Percentiles rank a stretch among this genome's conserved stretches.
Conservation (phyloP, 345 rosid species). For the Dipteronia dyeriana region DNA sequence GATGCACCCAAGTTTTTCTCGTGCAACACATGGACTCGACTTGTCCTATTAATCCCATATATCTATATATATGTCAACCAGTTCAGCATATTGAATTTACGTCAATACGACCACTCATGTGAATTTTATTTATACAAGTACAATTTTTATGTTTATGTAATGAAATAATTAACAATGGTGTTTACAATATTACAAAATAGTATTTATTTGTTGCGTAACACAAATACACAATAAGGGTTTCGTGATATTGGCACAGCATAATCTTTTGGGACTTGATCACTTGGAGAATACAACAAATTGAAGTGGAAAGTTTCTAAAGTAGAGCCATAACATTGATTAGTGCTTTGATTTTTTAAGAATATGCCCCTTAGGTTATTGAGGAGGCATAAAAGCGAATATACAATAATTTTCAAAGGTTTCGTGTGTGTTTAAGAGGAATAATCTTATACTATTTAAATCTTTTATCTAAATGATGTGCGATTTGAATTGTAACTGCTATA, state of each 20-base stretch:
- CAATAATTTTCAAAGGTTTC: too few species aligned
- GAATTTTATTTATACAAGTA: constrained; percentile 9
- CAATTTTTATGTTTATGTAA: background rate
- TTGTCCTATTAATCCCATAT: constrained; percentile 9
- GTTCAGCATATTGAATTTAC: constrained; percentile 18
- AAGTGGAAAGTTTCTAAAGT: background rate
- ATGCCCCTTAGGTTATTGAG: too few species aligned
- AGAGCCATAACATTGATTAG: background rate
- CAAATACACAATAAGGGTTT: background rate
- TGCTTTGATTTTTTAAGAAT: background rate
- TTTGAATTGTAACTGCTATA: too few species aligned
- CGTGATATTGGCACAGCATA: background rate
- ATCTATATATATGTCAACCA: constrained; percentile 6
- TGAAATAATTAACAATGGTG: background rate
- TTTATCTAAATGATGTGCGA: too few species aligned
- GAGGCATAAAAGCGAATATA: too few species aligned
- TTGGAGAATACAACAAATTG: background rate
- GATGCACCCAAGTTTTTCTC: too few species aligned
- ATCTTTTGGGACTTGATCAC: background rate
- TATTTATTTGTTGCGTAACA: background rate
- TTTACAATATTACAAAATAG: background rate
- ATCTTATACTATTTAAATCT: too few species aligned
- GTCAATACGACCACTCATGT: constrained; percentile 31
- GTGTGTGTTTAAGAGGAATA: too few species aligned
- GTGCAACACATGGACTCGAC: constrained; percentile 36